These are phyloP conservation scores for Nakazawaea anatomiae DNA, from an alignment of 805 yeast species.

Conservation along the genomic window DNA sequence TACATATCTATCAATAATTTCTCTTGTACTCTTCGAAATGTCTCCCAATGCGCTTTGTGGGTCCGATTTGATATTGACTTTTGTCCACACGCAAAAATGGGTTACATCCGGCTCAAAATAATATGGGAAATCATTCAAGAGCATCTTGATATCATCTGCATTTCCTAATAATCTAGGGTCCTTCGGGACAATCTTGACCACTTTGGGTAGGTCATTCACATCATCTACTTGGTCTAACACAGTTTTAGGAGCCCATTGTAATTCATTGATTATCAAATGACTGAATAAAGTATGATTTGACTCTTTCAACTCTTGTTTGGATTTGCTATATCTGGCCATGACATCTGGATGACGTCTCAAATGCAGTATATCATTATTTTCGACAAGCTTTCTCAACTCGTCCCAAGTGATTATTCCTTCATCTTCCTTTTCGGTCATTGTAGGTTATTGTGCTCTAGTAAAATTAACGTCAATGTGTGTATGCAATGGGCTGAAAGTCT, in stretches of 20 bases:
- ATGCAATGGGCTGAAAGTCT: not conserved
- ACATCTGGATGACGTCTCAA: conserved; percentile 43
- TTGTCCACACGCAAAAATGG: conserved; percentile 68
- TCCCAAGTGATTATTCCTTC: conserved; percentile 35
- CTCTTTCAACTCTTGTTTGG: conserved; percentile 33
- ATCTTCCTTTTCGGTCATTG: not conserved
- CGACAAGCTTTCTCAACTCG: conserved; percentile 31
- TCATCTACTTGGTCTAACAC: conserved; percentile 16
- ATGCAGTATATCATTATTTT: conserved; percentile 34
- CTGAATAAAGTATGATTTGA: conserved; percentile 37
- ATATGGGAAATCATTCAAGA: conserved; percentile 64
- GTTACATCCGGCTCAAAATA: conserved; percentile 42
- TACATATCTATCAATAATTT: conserved; percentile 38
- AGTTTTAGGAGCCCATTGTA: conserved; percentile 42
- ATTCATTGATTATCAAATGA: conserved; percentile 38
- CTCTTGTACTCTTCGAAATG: conserved; percentile 35
- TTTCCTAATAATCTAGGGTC: conserved; percentile 37
- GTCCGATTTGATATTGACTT: conserved; percentile 48
- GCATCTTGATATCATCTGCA: conserved; percentile 36
- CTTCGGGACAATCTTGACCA: conserved; percentile 16
- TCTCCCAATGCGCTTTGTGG: conserved; percentile 45
- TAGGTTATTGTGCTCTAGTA: too few species aligned
- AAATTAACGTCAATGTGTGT: not conserved
- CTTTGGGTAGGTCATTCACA: conserved; percentile 17
- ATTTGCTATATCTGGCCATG: conserved; percentile 37